A percentile compares a stretch with the other conserved stretches of the same genome.
Evolutionary conservation across 2,329 filamentous ascomycete species (phyloP).

Genomic region (Sporothrix mexicana): DNA sequence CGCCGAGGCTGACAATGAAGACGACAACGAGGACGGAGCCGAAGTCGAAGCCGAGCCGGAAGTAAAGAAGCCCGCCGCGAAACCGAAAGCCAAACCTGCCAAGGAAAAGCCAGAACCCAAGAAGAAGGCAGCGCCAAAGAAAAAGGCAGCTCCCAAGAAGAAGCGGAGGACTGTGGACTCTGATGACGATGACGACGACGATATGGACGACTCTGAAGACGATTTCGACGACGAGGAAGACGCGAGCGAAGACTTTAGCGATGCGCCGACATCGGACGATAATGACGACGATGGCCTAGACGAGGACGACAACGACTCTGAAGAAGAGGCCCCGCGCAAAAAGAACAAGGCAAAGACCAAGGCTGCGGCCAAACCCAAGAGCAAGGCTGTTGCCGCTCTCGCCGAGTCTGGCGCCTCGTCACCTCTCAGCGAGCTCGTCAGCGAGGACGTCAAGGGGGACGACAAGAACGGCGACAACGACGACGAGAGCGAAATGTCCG

Average conservation of each 20-base stretch:
- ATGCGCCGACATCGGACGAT: constrained; percentile 33
- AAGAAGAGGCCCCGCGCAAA: constrained; percentile 32
- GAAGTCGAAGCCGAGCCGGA: constrained; percentile 8
- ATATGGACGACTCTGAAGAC: constrained; percentile 31
- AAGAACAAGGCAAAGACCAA: constrained; percentile 19
- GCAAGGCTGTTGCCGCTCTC: constrained; percentile 6
- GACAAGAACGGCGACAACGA: not conserved
- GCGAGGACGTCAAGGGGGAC: constrained; percentile 7
- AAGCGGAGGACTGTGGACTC: constrained; percentile 8
- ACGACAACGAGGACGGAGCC: constrained; percentile 27
- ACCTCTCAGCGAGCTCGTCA: constrained; percentile 30
- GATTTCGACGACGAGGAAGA: constrained; percentile 13
- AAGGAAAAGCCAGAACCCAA: constrained; percentile 38
- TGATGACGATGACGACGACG: constrained; percentile 28
- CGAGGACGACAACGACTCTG: constrained; percentile 11
- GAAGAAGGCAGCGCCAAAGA: constrained; percentile 26
- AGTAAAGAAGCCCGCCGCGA: not conserved
- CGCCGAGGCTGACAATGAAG: too few species aligned
- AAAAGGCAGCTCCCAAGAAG: constrained; percentile 23
- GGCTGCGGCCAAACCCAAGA: constrained; percentile 16
- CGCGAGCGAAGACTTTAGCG: constrained; percentile 27
- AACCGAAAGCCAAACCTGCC: not conserved
- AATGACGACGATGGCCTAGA: constrained; percentile 10
- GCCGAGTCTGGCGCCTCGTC: constrained; percentile 33
- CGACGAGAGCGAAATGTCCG: constrained; percentile 29